A percentile compares a stretch with the other conserved stretches of the same genome.
phyloP scores from a whole-genome alignment of 2,329 filamentous ascomycete genomes.

The Zasmidium cellare region DNA sequence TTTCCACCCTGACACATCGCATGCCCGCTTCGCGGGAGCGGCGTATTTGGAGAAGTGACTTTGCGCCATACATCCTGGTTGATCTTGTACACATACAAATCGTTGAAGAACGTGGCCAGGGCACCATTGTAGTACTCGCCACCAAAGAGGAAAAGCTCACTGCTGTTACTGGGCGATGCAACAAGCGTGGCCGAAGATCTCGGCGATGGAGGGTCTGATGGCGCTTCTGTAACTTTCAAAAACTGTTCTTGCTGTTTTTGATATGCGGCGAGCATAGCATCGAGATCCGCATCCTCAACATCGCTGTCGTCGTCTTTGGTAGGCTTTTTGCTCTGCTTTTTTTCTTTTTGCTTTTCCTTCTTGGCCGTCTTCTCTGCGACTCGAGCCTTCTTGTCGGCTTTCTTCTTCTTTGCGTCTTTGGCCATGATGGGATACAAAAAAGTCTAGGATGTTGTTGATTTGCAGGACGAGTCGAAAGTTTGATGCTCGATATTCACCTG shows the following conservation, averaged over 20 bases:
- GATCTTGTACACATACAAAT: constrained; percentile 69
- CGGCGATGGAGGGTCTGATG: constrained; percentile 70
- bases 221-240: constrained; percentile 84
- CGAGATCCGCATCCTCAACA: constrained; percentile 87
- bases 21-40: constrained; percentile 86
- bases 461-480: not conserved
- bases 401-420: constrained; percentile 50
- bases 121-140: constrained; percentile 96
- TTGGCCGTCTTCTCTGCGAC: constrained; percentile 60
- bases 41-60: constrained; percentile 87
- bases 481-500: not conserved
- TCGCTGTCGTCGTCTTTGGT: constrained; percentile 83
- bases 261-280: constrained; percentile 90
- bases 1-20: constrained; percentile 92
- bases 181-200: constrained; percentile 79
- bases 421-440: constrained; percentile 41
- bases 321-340: constrained; percentile 58
- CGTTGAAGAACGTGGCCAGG: constrained; percentile 70
- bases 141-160: constrained; percentile 87
- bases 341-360: constrained; percentile 77
- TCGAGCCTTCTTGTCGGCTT: constrained; percentile 47
- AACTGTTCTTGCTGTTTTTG: constrained; percentile 89
- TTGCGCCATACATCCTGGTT: constrained; percentile 87
- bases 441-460: not conserved
- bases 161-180: constrained; percentile 80